Base-by-base conservation (phyloP, 257 asterid species). In the Verbena officinalis region DNA sequence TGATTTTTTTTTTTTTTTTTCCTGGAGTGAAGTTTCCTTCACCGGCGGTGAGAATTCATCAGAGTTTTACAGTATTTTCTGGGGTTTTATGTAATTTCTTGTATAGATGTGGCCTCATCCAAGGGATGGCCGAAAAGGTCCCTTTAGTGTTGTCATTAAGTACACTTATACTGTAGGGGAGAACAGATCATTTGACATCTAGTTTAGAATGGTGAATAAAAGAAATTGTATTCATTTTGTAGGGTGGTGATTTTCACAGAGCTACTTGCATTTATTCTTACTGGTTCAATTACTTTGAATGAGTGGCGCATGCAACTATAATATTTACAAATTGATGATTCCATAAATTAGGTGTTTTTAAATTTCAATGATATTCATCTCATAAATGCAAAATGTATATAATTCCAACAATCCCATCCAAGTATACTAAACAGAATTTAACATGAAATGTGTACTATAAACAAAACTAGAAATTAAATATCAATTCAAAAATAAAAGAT, bases 31-130 rank as follows among this genome's bases (percentile, higher is more conserved):
- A 34, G 19, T 15, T 48, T 53, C 64, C 69, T 67, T 69, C 74
- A 14, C 48, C 51, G 63, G 72, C 71, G 15, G 22, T 54, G 56
- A 50, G 20, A 49, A 54, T 55, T 44, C 16, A n/a, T 20, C 17
- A 4, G 13, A 45, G 61, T 19, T 31, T 34, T 27, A 16, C 65
- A 34, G 9, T 65, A 69, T 62, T 66, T 33, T 52, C 53, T 52
- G 51, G 69, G 62, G 79, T 38, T 19, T 19, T 15, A 54, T 46
- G 55, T 59, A 38, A 45, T 53, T 42, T 27, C 54, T 55, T 73
- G 82, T 77, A 71, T 77, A 80, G 70, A 54, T 58, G 49, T 70
- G 4, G 27, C 58, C 49, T 20, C 55, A 16, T 17, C 24, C 9
- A 22, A 33, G 59, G 67, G 68, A 59, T 22, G 64, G 19, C 43